phyloP scores from a whole-genome alignment of 139 green algal genomes.

The Chlamydomonas eustigma region DNA sequence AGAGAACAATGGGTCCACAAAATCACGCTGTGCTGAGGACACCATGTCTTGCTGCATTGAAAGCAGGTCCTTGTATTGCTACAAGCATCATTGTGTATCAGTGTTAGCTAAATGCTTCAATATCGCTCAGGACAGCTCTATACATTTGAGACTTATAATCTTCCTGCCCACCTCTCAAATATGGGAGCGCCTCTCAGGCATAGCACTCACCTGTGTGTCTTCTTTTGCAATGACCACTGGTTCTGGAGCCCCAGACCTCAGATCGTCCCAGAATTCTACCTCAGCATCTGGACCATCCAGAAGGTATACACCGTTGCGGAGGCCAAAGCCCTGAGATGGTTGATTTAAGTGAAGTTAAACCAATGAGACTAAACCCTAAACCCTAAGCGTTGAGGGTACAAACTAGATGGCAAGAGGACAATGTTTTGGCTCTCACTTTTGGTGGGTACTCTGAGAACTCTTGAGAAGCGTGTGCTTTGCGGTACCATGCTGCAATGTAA shows the following conservation, averaged over 20 bases:
- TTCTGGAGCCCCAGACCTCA: slow-evolving; percentile 21
- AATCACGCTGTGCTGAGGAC: background rate
- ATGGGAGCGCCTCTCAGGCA: too few relatives aligned
- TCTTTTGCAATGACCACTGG: slow-evolving; percentile 21
- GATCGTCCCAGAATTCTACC: slow-evolving; percentile 36
- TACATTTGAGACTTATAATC: too few relatives aligned
- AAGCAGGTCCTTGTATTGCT: slow-evolving; percentile 30
- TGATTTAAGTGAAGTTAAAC: too few relatives aligned
- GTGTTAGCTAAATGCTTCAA: too few relatives aligned
- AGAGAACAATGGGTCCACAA: slow-evolving; percentile 25
- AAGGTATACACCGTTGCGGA: slow-evolving; percentile 3
- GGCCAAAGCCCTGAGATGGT: background rate
- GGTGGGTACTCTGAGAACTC: slow-evolving; percentile 17
- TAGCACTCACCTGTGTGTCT: slow-evolving; percentile 9
- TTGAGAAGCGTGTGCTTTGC: slow-evolving; percentile 18
- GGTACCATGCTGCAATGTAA: slow-evolving; percentile 30
- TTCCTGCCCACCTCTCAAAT: too few relatives aligned
- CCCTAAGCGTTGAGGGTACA: too few relatives aligned
- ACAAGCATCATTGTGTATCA: background rate
- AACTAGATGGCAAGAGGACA: too few relatives aligned
- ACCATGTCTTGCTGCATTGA: slow-evolving; percentile 23
- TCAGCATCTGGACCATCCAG: slow-evolving; percentile 26
- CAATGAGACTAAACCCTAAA: too few relatives aligned
- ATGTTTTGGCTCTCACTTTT: too few relatives aligned
- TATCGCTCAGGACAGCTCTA: too few relatives aligned